Evolutionary conservation across 2,329 filamentous ascomycete species (phyloP).

Genomic region (Neoscytalidium dimidiatum): DNA sequence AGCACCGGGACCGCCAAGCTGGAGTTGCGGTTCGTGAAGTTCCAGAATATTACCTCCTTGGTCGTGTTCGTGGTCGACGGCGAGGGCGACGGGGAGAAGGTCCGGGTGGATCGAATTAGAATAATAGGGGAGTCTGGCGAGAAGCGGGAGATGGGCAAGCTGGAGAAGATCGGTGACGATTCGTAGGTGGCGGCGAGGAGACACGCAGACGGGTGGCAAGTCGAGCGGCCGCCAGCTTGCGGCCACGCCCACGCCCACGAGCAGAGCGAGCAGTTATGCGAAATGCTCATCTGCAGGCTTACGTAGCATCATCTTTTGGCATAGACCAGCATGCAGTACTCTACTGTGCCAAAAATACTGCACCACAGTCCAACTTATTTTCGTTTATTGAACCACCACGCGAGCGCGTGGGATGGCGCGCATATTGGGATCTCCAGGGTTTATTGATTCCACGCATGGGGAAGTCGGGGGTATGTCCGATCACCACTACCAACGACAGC

Average conservation of each 20-base stretch:
- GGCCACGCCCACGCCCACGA: background rate
- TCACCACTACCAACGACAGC: slow-evolving; percentile 45
- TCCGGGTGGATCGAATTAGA: slow-evolving; percentile 75
- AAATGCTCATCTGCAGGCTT: slow-evolving; percentile 17
- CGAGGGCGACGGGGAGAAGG: slow-evolving; percentile 81
- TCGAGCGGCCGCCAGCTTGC: background rate
- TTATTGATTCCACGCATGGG: slow-evolving; percentile 13
- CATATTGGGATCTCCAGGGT: slow-evolving; percentile 18
- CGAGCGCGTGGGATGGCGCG: background rate
- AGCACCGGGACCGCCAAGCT: slow-evolving; percentile 53
- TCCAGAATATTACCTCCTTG: slow-evolving; percentile 87
- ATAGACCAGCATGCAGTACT: slow-evolving; percentile 14
- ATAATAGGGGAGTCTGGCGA: slow-evolving; percentile 88
- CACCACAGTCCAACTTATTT: background rate
- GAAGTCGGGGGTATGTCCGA: slow-evolving; percentile 53
- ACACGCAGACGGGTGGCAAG: background rate
- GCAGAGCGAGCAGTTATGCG: slow-evolving; percentile 14
- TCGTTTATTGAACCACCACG: background rate
- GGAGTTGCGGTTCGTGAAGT: slow-evolving; percentile 88
- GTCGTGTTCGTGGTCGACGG: slow-evolving; percentile 83
- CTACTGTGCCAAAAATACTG: slow-evolving; percentile 7
- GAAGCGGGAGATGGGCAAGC: slow-evolving; percentile 89
- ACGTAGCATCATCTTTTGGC: slow-evolving; percentile 13
- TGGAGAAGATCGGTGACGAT: slow-evolving; percentile 90
- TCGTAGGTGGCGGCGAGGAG: slow-evolving; percentile 5